Conservation (phyloP, 164 flowering plant species). For the Vitis labrusca region DNA sequence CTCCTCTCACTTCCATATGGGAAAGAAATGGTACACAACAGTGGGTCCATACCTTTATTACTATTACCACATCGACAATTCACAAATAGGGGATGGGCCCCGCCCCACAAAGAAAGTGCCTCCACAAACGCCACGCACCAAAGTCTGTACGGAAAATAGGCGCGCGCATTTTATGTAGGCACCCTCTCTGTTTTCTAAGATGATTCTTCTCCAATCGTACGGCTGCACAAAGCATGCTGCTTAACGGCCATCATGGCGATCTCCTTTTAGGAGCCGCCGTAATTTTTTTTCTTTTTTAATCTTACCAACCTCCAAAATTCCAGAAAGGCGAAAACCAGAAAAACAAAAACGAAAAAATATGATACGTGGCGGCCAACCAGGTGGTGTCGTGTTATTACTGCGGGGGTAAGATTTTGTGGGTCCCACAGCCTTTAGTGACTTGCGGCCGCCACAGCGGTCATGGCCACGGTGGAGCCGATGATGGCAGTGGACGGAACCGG, state of each 20-base stretch:
- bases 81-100: no score
- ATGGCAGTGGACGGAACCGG: neutral
- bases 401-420: constrained; percentile 13
- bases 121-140: neutral
- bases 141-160: constrained; percentile 6
- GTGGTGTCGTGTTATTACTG: neutral
- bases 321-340: no score
- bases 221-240: constrained; percentile 3
- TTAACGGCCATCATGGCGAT: constrained; percentile 9
- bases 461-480: neutral
- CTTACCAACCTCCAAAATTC: no score
- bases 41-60: no score
- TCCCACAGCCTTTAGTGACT: neutral
- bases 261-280: neutral
- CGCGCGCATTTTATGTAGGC: neutral
- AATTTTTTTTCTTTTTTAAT: constrained; percentile 3
- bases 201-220: constrained; percentile 12
- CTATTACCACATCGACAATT: no score
- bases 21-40: no score
- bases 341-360: no score
- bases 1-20: no score
- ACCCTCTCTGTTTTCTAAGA: constrained; percentile 11
- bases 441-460: constrained; percentile 3
- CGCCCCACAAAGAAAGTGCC: neutral
- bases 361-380: no score